A percentile compares a stretch with the other conserved stretches of the same genome.
Conservation (phyloP, 177 flowering plant genomes). For the Telopea speciosissima region DNA sequence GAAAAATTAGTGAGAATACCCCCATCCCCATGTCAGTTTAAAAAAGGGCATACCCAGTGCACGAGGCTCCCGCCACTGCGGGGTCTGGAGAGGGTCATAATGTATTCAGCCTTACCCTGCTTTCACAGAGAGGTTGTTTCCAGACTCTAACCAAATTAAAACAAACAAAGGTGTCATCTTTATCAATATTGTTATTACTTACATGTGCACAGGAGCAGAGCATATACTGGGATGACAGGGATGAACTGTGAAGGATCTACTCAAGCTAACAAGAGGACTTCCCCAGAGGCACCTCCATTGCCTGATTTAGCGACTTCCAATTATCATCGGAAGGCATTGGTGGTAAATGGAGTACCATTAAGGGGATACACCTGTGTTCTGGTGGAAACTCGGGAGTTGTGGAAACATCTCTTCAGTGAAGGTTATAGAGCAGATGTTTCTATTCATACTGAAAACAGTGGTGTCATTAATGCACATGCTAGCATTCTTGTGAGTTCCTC, state of each 20-base stretch:
- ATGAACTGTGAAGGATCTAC: conserved; percentile 2
- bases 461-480: conserved; percentile 60
- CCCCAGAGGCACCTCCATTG: conserved; percentile 39
- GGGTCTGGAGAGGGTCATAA: too few relatives aligned
- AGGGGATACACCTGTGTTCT: conserved; percentile 26
- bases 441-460: conserved; percentile 47
- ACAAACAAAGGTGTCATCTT: too few relatives aligned
- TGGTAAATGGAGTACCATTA: conserved; percentile 11
- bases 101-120: too few relatives aligned
- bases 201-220: too few relatives aligned
- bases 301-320: conserved; percentile 18
- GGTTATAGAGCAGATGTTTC: conserved; percentile 69
- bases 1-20: too few relatives aligned
- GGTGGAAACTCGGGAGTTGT: conserved; percentile 31
- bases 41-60: too few relatives aligned
- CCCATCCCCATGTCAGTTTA: too few relatives aligned
- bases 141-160: too few relatives aligned
- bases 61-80: too few relatives aligned
- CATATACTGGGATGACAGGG: conserved; percentile 10
- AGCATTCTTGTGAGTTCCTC: conserved; percentile 54
- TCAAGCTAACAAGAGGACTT: conserved; percentile 7
- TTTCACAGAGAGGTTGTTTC: too few relatives aligned
- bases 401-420: conserved; percentile 70
- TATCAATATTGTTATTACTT: too few relatives aligned
- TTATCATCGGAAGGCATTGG: conserved; percentile 5